These are phyloP conservation scores for Plantago rigida DNA, from an alignment of 305 asterid species.

Conservation along the genomic window DNA sequence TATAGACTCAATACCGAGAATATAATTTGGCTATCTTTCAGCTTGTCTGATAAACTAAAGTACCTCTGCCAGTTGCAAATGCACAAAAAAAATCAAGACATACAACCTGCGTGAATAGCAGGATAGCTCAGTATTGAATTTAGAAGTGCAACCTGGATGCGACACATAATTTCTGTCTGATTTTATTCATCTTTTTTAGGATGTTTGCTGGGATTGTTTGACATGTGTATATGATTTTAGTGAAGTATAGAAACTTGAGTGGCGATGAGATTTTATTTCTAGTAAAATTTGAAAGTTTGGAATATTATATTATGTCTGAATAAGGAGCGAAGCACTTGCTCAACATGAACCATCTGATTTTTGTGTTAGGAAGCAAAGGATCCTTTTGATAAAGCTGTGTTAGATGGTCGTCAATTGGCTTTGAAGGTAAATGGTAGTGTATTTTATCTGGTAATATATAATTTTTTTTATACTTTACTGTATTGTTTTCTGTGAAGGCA, in stretches of 20 bases:
- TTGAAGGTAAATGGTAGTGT: conserved; percentile 55
- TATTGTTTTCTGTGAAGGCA: conserved; percentile 22
- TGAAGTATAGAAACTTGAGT: conserved; percentile 7
- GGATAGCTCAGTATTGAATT: background rate
- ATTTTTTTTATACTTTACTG: conserved; percentile 12
- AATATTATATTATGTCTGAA: conserved; percentile 3
- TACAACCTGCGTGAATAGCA: background rate
- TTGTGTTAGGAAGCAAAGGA: conserved; percentile 81
- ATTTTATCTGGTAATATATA: conserved; percentile 11
- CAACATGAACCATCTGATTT: conserved; percentile 25
- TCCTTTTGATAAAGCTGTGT: conserved; percentile 87
- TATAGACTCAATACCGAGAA: background rate
- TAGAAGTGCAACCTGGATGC: background rate
- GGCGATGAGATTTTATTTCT: background rate
- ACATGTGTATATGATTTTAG: conserved; percentile 1
- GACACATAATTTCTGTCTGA: background rate
- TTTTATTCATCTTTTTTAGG: background rate
- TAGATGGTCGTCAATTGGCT: conserved; percentile 98
- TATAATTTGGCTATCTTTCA: background rate
- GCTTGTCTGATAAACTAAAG: background rate
- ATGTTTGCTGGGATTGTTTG: conserved; percentile 8
- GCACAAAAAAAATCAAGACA: too few species aligned
- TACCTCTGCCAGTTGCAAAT: background rate
- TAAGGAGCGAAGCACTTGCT: conserved; percentile 2
- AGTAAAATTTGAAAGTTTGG: conserved; percentile 11